Base-by-base conservation (phyloP, 2,329 filamentous ascomycete genomes). In the Diplodia intermedia region DNA sequence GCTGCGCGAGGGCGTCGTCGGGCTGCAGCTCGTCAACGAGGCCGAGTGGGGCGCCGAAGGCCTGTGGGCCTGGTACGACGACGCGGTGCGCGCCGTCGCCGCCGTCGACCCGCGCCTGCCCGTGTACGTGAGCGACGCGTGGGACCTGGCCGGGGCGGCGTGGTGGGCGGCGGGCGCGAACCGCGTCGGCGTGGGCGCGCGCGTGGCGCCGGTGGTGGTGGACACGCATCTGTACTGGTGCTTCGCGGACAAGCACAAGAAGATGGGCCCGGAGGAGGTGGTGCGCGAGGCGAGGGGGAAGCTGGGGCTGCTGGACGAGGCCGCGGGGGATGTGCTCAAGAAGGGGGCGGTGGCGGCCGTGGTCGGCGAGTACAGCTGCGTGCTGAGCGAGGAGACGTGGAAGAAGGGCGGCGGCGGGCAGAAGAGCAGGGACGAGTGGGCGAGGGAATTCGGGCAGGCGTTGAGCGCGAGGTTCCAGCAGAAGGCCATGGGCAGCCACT, bases 211-310 rank as follows among this genome's bases (percentile, higher is more conserved):
- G 0, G 79, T 88, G 8, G 76, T 88, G 26, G 79, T 89, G 31
- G 87, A 88, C 70, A 88, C 86, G 14, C 86, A 88, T 74, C 81
- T 83, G 67, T 88, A 89, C 73, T 89, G 85, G 80, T 84, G 83
- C 49, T 88, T 88, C 73, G 80, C 81, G n/a, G 83, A 85, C 12
- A 78, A 77, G 1, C 83, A 88, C 74, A 84, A 84, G 71, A 73
- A 74, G 11, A 83, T 84, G 70, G 77, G 81, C 14, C 85, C 87
- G 2, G 80, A 83, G 57, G 78, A 87, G 66, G 85, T 88, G 69
- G 84, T 84, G 43, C 70, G 73, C 15, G 82, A 83, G 66, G 81
- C 83, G 0, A 71, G 73, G 15, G 73, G 69, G 11, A 85, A 84
- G 68, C 76, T 88, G 0, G 69, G 69, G 1, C 79, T 83, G 53